Base-by-base conservation (phyloP, 768 basidiomycete genomes). In the Lentinula raphanica region DNA sequence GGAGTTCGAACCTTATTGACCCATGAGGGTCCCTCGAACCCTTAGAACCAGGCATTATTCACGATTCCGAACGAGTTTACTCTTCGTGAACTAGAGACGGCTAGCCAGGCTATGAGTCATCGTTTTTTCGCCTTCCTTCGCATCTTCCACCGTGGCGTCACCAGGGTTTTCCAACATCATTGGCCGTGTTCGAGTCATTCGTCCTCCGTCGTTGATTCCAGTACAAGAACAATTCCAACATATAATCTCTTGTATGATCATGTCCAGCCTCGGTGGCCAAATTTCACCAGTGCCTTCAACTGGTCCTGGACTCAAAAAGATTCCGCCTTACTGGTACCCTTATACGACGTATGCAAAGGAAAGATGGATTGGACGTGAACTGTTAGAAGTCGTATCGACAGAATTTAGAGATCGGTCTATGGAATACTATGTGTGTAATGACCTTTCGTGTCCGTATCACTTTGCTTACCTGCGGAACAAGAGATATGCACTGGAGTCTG, bases 391-490 rank as follows among this genome's bases (percentile, higher is more conserved):
- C 38, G 88, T 98, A 15, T 92, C 90, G 0, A 95, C 94, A 0
- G 94, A 98, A 70, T 98, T 96, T 67, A 78, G 94, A 54, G 94
- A 97, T 75, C 80, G 94, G 49, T 92, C 88, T 13, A 87, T 94
- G 79, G 94, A 98, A 65, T 98, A 95, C 70, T 97, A 98, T 79
- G 94, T 95, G 72, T 67, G 92, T 82, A 38, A 42, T 23, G 57
- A 31, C 35, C 48, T 53, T 32, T n/a, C 8, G 40, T 49, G 49
- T 38, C 36, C 17, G 19, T 42, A 29, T 54, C 11, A n/a, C 17
- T 9, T 12, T 51, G 25, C 21, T 44, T 38, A 42, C 21, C 76
- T 68, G 9, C 8, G 44, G 15, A 25, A 27, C 19, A n/a, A 54
- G 54, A 53, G 50, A 60, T 67, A 62, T 36, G n/a, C 27, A 15